These are phyloP conservation scores for Amanita thiersii DNA, from an alignment of 768 basidiomycete genomes.

Conservation along the genomic window DNA sequence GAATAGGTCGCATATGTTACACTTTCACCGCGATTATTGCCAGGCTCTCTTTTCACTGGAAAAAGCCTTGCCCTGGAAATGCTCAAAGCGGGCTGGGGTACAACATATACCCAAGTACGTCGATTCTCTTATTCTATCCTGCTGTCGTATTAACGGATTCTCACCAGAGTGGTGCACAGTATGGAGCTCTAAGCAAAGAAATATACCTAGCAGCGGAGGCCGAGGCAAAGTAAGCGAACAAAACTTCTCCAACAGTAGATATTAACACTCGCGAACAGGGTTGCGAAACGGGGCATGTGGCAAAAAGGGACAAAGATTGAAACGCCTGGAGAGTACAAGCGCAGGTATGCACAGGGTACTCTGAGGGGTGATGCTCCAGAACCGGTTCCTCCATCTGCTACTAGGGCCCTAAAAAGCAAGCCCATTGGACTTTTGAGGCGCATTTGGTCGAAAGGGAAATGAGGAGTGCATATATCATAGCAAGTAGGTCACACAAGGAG, in stretches of 20 bases:
- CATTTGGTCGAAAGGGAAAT: too few species aligned
- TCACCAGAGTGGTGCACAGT: slow-evolving; percentile 57
- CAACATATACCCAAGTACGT: slow-evolving; percentile 58
- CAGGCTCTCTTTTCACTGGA: slow-evolving; percentile 36
- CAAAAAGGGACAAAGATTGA: slow-evolving; percentile 42
- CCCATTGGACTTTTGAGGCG: too few species aligned
- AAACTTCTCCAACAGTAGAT: neutral
- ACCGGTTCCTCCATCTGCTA: too few species aligned
- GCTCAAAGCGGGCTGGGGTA: slow-evolving; percentile 71
- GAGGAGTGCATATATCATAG: too few species aligned
- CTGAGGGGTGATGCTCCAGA: too few species aligned
- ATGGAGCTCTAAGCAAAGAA: slow-evolving; percentile 63
- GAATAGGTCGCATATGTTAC: slow-evolving; percentile 61
- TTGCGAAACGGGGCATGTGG: slow-evolving; percentile 72
- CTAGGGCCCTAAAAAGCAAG: too few species aligned
- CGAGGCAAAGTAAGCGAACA: slow-evolving; percentile 58
- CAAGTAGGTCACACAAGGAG: too few species aligned
- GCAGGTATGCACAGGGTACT: slow-evolving; percentile 42
- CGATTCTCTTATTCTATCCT: neutral
- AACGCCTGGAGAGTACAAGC: slow-evolving; percentile 77
- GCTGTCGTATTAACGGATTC: neutral
- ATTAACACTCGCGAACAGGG: slow-evolving; percentile 25
- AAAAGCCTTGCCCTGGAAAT: slow-evolving; percentile 60
- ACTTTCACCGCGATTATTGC: slow-evolving; percentile 45
- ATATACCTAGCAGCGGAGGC: slow-evolving; percentile 53